Percentiles rank a stretch among this genome's conserved stretches.
These are phyloP conservation scores for Pseudocercospora fijiensis DNA, from an alignment of 2,329 filamentous ascomycete species.

Conservation along the genomic window DNA sequence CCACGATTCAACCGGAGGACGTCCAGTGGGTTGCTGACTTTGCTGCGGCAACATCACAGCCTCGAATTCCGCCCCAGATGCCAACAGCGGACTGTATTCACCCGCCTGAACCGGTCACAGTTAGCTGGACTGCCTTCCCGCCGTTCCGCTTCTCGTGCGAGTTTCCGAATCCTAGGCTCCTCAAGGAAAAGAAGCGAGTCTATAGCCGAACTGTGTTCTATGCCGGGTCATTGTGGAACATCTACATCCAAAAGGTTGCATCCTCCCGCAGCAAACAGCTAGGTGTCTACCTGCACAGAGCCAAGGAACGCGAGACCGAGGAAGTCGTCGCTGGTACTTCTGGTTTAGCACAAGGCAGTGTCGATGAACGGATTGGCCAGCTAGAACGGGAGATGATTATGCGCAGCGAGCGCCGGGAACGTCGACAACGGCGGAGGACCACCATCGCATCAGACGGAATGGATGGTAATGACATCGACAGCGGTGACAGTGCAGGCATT, in stretches of 20 bases:
- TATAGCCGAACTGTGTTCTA: slow-evolving; percentile 61
- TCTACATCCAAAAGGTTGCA: slow-evolving; percentile 61
- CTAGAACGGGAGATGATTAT: slow-evolving; percentile 55
- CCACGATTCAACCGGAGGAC: slow-evolving; percentile 55
- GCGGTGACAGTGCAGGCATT: slow-evolving; percentile 49
- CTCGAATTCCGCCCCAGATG: slow-evolving; percentile 26
- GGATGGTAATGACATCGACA: slow-evolving; percentile 40
- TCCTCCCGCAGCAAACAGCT: slow-evolving; percentile 57
- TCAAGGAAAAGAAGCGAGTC: slow-evolving; percentile 60
- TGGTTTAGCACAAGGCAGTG: slow-evolving; percentile 44
- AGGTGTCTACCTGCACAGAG: slow-evolving; percentile 60
- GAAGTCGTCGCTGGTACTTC: slow-evolving; percentile 44
- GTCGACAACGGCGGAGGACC: slow-evolving; percentile 32
- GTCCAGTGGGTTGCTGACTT: slow-evolving; percentile 58
- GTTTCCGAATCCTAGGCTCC: slow-evolving; percentile 55
- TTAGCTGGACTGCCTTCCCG: slow-evolving; percentile 55
- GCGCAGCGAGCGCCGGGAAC: slow-evolving; percentile 39
- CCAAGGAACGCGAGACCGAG: slow-evolving; percentile 55
- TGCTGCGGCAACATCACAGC: slow-evolving; percentile 45
- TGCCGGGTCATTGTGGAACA: slow-evolving; percentile 59
- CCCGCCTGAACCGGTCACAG: slow-evolving; percentile 26
- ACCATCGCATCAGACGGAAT: slow-evolving; percentile 18
- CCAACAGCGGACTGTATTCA: slow-evolving; percentile 8
- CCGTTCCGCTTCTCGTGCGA: slow-evolving; percentile 60
- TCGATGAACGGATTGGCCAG: slow-evolving; percentile 55